Percentiles rank a stretch among this genome's conserved stretches.
Conservation (phyloP, 2,329 filamentous ascomycete genomes). For the Sporothrix pseudoabietina region DNA sequence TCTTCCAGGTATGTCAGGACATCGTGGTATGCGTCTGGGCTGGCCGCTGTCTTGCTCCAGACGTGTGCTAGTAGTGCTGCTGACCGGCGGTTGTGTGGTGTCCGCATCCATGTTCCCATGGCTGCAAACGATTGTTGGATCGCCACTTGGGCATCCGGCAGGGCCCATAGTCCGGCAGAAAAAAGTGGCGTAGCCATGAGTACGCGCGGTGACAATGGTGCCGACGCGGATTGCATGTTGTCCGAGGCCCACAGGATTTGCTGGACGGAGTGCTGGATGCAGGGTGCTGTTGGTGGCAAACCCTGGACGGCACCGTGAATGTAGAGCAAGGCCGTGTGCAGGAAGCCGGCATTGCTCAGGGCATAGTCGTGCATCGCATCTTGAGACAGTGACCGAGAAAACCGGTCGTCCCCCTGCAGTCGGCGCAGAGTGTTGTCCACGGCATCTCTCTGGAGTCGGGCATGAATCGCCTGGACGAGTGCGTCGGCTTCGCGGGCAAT, state of each 20-base stretch:
- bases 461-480: constrained; percentile 22
- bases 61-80: constrained; percentile 26
- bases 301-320: constrained; percentile 27
- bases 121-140: constrained; percentile 18
- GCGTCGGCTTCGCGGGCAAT: constrained; percentile 29
- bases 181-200: constrained; percentile 31
- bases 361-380: constrained; percentile 32
- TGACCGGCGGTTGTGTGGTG: constrained; percentile 26
- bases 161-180: constrained; percentile 28
- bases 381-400: constrained; percentile 12
- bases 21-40: constrained; percentile 15
- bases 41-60: constrained; percentile 22
- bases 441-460: constrained; percentile 22
- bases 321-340: constrained; percentile 31
- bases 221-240: constrained; percentile 29
- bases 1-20: constrained; percentile 27
- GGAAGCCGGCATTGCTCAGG: constrained; percentile 31
- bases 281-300: constrained; percentile 22
- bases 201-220: constrained; percentile 29
- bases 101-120: constrained; percentile 30
- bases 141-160: background rate
- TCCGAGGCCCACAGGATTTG: constrained; percentile 29
- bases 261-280: constrained; percentile 28
- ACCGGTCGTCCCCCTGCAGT: constrained; percentile 4
- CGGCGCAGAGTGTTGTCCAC: constrained; percentile 19